Percentiles rank a stretch among this genome's conserved stretches.
These are phyloP conservation scores for Tetrahymena borealis DNA, from an alignment of 73 alveolate genomes.

Conservation along the genomic window DNA sequence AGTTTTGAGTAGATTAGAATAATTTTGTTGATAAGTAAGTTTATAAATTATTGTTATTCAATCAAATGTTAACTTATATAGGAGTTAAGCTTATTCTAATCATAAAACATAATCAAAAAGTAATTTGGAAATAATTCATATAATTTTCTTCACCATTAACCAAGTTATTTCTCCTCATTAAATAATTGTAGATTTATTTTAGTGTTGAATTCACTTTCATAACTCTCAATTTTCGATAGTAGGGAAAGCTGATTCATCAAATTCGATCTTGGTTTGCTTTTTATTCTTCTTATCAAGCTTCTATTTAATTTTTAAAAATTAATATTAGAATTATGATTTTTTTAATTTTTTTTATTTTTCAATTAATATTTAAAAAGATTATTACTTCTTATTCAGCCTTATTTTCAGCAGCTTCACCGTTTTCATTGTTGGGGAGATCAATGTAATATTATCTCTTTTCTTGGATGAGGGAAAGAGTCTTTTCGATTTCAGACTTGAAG, in stretches of 20 bases:
- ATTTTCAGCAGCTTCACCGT: neutral
- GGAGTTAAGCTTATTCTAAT: too few relatives aligned
- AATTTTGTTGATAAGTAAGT: too few relatives aligned
- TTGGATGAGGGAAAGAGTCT: neutral
- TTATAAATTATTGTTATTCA: too few relatives aligned
- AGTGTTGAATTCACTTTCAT: neutral
- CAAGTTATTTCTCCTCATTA: neutral
- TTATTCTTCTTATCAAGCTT: neutral
- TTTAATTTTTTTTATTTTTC: neutral
- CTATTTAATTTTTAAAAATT: neutral
- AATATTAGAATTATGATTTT: too few relatives aligned
- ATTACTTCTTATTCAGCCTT: neutral
- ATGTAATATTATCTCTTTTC: neutral
- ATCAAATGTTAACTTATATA: too few relatives aligned
- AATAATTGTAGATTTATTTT: neutral
- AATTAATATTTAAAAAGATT: neutral
- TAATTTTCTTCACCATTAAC: neutral
- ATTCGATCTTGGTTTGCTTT: neutral
- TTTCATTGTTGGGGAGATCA: neutral
- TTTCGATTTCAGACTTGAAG: neutral
- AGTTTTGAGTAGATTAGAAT: too few relatives aligned
- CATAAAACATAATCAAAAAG: too few relatives aligned
- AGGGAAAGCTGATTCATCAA: neutral
- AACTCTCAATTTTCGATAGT: neutral
- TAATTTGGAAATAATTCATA: neutral